These are phyloP conservation scores for Zygnema cylindricum DNA, from an alignment of 139 green algal species.

Conservation along the genomic window DNA sequence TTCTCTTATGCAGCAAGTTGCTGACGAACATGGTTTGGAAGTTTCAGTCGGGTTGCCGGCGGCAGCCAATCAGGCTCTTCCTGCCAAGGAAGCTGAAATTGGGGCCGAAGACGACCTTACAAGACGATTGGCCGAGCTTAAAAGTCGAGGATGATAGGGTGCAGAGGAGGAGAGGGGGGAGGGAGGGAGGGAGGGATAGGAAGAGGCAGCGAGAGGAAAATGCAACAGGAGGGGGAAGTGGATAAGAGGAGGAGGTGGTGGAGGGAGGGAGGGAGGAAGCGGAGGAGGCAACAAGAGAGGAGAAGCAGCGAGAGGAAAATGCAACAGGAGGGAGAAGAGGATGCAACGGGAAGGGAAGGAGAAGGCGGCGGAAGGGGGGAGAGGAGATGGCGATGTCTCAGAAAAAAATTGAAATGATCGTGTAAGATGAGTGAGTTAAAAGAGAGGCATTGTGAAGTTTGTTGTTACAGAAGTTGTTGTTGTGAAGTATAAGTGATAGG, in stretches of 20 bases:
- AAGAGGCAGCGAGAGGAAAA: not conserved
- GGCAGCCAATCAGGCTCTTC: slow-evolving; percentile 59
- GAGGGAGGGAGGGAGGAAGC: not conserved
- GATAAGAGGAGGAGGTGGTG: not conserved
- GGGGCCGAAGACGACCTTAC: slow-evolving; percentile 73
- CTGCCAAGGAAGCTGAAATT: slow-evolving; percentile 10
- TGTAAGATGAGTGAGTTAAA: no score
- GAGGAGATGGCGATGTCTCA: not conserved
- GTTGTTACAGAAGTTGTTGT: no score
- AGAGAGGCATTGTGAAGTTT: no score
- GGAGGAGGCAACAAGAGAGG: not conserved
- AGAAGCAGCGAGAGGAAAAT: not conserved
- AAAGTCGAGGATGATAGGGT: slow-evolving; percentile 26
- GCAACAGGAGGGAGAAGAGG: no score
- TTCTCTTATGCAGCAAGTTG: slow-evolving; percentile 80
- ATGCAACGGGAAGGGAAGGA: no score
- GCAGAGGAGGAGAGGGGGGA: not conserved
- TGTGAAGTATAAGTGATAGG: no score
- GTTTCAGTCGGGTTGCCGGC: slow-evolving; percentile 71
- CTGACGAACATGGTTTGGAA: slow-evolving; percentile 91
- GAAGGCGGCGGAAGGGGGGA: not conserved
- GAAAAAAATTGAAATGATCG: not conserved
- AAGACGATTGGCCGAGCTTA: slow-evolving; percentile 69
- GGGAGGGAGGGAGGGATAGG: not conserved
- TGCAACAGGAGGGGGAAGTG: not conserved